Conservation (phyloP, 257 asterid species). For the Misopates orontium region DNA sequence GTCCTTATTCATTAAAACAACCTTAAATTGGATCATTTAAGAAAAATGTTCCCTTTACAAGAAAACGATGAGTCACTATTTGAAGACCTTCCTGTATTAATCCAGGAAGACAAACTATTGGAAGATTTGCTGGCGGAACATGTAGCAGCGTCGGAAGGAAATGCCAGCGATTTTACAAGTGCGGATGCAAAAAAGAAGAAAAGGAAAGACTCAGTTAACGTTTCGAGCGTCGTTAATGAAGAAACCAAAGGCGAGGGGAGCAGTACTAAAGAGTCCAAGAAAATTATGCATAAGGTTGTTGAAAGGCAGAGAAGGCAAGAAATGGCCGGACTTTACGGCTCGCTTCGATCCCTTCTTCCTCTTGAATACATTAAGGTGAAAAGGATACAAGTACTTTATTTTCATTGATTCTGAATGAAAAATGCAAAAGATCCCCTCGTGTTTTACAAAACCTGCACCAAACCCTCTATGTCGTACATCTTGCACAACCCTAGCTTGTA, state of each 20-base stretch:
- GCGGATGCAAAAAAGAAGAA: neutral
- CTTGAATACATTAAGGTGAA: conserved; percentile 52
- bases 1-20: neutral
- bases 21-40: neutral
- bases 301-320: conserved; percentile 66
- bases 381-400: neutral
- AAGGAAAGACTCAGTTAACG: neutral
- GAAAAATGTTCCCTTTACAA: neutral
- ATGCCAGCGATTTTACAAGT: neutral
- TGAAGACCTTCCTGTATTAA: neutral
- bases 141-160: neutral
- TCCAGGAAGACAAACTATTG: neutral
- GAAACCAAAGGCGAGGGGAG: neutral
- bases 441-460: too few species aligned
- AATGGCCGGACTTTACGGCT: conserved; percentile 49
- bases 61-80: neutral
- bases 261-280: conserved; percentile 28
- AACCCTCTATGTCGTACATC: too few species aligned
- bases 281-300: conserved; percentile 38
- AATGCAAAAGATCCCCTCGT: too few species aligned
- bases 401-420: too few species aligned
- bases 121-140: neutral
- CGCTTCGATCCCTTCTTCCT: conserved; percentile 59
- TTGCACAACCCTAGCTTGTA: too few species aligned
- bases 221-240: neutral